A percentile compares a stretch with the other conserved stretches of the same genome.
phyloP scores from a whole-genome alignment of 2,329 filamentous ascomycete genomes.

The Cladophialophora bantiana region DNA sequence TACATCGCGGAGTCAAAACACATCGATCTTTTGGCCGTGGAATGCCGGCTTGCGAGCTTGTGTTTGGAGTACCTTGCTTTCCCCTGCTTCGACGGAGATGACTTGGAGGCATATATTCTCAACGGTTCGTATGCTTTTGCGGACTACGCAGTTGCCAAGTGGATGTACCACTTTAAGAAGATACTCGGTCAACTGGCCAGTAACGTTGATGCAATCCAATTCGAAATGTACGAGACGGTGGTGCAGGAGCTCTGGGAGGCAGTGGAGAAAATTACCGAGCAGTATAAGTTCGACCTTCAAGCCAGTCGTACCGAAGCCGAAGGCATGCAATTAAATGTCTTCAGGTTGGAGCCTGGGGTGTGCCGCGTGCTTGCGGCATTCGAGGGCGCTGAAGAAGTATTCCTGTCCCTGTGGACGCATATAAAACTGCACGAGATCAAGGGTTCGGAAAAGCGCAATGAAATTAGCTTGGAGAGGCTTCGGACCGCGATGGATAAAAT shows the following conservation, averaged over 20 bases:
- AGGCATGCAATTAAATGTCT: not conserved
- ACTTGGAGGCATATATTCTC: slow-evolving; percentile 29
- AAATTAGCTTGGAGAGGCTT: not conserved
- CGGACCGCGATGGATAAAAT: not conserved
- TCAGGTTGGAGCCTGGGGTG: not conserved
- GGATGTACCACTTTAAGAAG: slow-evolving; percentile 45
- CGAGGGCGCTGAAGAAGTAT: not conserved
- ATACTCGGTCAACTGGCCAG: slow-evolving; percentile 20
- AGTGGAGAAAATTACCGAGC: not conserved
- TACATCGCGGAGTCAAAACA: slow-evolving; percentile 35
- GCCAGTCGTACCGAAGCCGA: not conserved
- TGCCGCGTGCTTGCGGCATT: not conserved
- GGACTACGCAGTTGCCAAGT: slow-evolving; percentile 50
- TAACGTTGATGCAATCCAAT: not conserved
- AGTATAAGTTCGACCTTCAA: not conserved
- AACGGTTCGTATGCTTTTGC: slow-evolving; percentile 48
- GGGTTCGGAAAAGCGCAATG: not conserved
- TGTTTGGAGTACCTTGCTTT: slow-evolving; percentile 49
- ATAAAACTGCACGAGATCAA: not conserved
- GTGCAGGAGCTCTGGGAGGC: not conserved
- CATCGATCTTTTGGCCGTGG: slow-evolving; percentile 35
- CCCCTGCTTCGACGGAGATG: slow-evolving; percentile 43
- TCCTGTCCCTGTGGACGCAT: not conserved
- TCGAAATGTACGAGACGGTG: not conserved
- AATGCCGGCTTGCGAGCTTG: slow-evolving; percentile 45